phyloP scores from a whole-genome alignment of 2,329 filamentous ascomycete species.

The Penicillium janthinellum region DNA sequence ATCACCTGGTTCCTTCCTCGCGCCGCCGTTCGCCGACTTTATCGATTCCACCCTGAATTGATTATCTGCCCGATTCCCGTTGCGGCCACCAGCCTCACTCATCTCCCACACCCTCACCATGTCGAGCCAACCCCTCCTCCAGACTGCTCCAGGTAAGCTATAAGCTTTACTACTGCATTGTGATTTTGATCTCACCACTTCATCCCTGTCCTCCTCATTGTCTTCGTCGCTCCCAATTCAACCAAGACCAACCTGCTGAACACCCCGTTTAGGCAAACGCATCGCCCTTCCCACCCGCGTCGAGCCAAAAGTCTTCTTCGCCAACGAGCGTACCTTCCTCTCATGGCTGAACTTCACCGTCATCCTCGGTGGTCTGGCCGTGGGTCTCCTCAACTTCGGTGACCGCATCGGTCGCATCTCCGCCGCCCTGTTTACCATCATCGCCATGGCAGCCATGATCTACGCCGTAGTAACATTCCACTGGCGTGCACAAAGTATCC shows the following conservation, averaged over 20 bases:
- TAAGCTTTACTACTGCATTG: slow-evolving; percentile 34
- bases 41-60: background rate
- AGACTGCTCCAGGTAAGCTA: slow-evolving; percentile 79
- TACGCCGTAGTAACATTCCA: slow-evolving; percentile 96
- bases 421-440: slow-evolving; percentile 88
- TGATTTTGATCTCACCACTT: background rate
- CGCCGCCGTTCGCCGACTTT: slow-evolving; percentile 12
- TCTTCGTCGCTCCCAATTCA: background rate
- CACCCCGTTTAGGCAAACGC: slow-evolving; percentile 74
- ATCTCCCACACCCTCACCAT: slow-evolving; percentile 55
- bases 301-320: slow-evolving; percentile 99
- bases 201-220: background rate
- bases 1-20: background rate
- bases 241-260: slow-evolving; percentile 9
- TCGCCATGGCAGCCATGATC: slow-evolving; percentile 92
- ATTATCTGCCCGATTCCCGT: background rate
- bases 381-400: slow-evolving; percentile 97
- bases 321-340: slow-evolving; percentile 98
- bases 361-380: slow-evolving; percentile 91
- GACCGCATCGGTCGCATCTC: slow-evolving; percentile 92
- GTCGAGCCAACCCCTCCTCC: slow-evolving; percentile 95
- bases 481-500: slow-evolving; percentile 92
- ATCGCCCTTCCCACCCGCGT: slow-evolving; percentile 97
- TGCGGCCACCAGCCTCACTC: background rate
- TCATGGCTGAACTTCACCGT: slow-evolving; percentile 99